Conservation (phyloP, 352 stramenopile genomes). For the Globisporangium heterothallicum region DNA sequence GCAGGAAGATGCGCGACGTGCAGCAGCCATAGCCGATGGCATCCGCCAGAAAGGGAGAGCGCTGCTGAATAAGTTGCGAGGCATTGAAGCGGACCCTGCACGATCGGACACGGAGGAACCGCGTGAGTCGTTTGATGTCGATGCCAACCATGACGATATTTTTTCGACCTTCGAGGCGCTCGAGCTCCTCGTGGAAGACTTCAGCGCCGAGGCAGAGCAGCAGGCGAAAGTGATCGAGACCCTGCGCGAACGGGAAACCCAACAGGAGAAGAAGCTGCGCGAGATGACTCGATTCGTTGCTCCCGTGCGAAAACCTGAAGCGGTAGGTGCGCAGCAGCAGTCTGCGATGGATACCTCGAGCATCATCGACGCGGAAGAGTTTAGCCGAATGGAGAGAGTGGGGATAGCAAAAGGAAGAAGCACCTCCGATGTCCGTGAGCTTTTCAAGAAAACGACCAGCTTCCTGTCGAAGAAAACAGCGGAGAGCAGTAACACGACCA, state of each 20-base stretch:
- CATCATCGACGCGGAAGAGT: slow-evolving; percentile 13
- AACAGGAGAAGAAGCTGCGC: slow-evolving; percentile 26
- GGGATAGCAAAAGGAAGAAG: slow-evolving; percentile 22
- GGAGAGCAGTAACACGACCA: not conserved
- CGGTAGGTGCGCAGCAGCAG: slow-evolving; percentile 17
- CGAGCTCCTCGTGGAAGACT: slow-evolving; percentile 47
- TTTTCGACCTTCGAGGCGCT: slow-evolving; percentile 24
- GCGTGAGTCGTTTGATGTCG: slow-evolving; percentile 7
- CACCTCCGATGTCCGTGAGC: slow-evolving; percentile 36
- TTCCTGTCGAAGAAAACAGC: slow-evolving; percentile 17
- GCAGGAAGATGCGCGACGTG: slow-evolving; percentile 7
- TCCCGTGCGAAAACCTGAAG: slow-evolving; percentile 10
- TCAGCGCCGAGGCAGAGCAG: slow-evolving; percentile 42
- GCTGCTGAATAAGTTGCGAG: slow-evolving; percentile 17
- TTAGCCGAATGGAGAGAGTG: slow-evolving; percentile 16
- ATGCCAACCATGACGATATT: slow-evolving; percentile 14
- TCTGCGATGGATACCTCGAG: slow-evolving; percentile 9
- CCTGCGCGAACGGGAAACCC: slow-evolving; percentile 24
- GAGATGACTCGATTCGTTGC: slow-evolving; percentile 21
- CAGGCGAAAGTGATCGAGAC: slow-evolving; percentile 35
- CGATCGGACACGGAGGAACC: not conserved
- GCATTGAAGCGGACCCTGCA: slow-evolving; percentile 4
- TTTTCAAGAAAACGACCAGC: slow-evolving; percentile 37
- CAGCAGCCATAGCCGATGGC: slow-evolving; percentile 5
- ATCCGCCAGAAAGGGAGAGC: slow-evolving; percentile 10